Percentiles rank a stretch among this genome's conserved stretches.
phyloP scores from a whole-genome alignment of 306 rosid species.

The Urtica urens region DNA sequence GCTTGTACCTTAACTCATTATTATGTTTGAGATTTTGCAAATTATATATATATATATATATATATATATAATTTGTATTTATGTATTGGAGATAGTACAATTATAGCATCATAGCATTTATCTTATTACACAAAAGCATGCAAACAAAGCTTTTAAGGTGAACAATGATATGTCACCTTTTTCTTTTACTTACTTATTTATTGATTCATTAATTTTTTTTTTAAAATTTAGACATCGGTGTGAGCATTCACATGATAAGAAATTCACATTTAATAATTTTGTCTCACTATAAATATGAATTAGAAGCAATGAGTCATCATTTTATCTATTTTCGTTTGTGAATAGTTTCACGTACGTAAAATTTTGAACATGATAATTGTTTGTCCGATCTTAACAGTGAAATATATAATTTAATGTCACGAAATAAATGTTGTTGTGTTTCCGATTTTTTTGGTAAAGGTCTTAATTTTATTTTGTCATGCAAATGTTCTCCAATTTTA shows the following conservation, averaged over 20 bases:
- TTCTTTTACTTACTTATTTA: too few relatives aligned
- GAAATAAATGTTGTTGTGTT: background rate
- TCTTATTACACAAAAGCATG: background rate
- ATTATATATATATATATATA: background rate
- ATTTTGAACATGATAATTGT: background rate
- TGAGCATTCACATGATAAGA: constrained; percentile 8
- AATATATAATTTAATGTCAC: background rate
- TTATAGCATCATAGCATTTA: background rate
- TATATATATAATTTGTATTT: background rate
- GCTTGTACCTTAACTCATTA: constrained; percentile 2
- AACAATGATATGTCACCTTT: too few relatives aligned
- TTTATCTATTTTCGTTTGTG: background rate
- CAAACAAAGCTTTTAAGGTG: constrained; percentile 6
- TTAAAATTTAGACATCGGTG: constrained; percentile 1
- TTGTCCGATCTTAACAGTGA: background rate
- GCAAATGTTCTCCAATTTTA: too few relatives aligned
- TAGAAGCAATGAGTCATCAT: background rate
- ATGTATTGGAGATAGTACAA: background rate
- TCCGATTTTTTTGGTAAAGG: too few relatives aligned
- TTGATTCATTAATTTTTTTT: background rate
- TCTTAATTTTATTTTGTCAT: too few relatives aligned
- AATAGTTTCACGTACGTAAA: background rate
- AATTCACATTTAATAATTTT: constrained; percentile 9
- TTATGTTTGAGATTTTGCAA: constrained; percentile 3
- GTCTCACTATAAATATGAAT: background rate